Evolutionary conservation across 345 rosid species (phyloP).

Genomic region (Syzygium aqueum): DNA sequence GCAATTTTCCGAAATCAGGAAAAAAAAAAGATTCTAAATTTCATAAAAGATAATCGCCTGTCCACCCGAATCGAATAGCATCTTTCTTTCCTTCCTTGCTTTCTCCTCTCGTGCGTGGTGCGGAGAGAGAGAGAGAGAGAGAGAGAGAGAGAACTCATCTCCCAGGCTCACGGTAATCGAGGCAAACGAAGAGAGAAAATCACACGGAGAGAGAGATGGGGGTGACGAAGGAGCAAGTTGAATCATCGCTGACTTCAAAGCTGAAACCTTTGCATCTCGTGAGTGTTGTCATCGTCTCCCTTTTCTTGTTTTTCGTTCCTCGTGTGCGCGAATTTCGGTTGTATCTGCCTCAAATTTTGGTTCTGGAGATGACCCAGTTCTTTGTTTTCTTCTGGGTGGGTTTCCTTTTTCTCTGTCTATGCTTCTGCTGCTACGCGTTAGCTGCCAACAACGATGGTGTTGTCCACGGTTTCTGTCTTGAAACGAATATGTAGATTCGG

Average conservation of each 20-base stretch:
- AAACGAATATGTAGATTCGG: background rate
- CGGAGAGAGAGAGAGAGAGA: background rate
- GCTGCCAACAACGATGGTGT: background rate
- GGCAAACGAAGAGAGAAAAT: background rate
- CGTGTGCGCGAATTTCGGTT: background rate
- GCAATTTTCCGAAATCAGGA: background rate
- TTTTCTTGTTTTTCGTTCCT: background rate
- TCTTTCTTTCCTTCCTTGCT: background rate
- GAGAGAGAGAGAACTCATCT: background rate
- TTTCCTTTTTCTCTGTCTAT: background rate
- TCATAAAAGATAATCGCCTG: too few relatives aligned
- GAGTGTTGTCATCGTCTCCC: background rate
- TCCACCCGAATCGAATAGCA: background rate
- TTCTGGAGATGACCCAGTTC: background rate
- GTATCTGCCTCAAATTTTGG: background rate
- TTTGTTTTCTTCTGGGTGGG: background rate
- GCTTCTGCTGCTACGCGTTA: background rate
- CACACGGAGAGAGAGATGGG: constrained; percentile 34
- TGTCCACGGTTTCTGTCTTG: background rate
- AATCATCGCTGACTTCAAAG: constrained; percentile 57
- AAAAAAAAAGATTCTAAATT: too few relatives aligned
- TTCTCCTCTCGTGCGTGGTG: background rate
- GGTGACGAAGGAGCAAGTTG: constrained; percentile 70
- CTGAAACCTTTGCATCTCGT: constrained; percentile 70
- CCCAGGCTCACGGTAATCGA: background rate